Evolutionary conservation across 441 rosid species (phyloP), one percentile per base, ranked within the genome.

Genomic region (Viola pubescens): DNA sequence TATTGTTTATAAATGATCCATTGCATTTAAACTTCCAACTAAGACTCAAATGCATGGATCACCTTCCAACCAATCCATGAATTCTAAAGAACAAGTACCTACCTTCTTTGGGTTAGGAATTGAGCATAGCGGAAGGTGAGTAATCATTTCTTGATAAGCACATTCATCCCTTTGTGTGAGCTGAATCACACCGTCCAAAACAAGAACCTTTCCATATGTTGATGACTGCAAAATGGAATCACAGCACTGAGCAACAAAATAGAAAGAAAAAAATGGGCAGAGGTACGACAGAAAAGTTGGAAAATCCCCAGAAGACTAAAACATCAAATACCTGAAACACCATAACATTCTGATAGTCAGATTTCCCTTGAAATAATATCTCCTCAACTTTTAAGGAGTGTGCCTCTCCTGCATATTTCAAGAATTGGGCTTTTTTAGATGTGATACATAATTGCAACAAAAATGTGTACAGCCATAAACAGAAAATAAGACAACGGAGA

Each of bases 131-230:
- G 97, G 97, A 65, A 91, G 96, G 66, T 91, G 97, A 66, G 94
- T 75, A 57, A 91, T 91, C 97, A 91, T 91, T 77, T 91, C 97
- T 66, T 91, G 97, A 72, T 91, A 91, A 8, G 98, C 96, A 69
- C 97, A 94, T 75, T 94, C 97, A 63, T 94, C 99, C 71, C 97
- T 86, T 74, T 94, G 94, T 0, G 99, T 91, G 47, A 91, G 89
- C 70, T 91, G 97, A 73, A 91, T 88, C 70, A 88, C 94, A 16
- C 97, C 97, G 61, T 91, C 97, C 80, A 91, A 75, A 65, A 91
- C 87, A 58, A 91, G 84, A 68, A 91, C 96, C 69, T 88, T 91
- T 37, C 97, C 97, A 49, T 91, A 91, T 9, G 97, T 83, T 39
- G 96, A 78, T n/a, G 97, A 91, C 97, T 91, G 81, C 49, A 71